Base-by-base conservation (phyloP, 2,329 filamentous ascomycete species). In the Escovopsis sp. region DNA sequence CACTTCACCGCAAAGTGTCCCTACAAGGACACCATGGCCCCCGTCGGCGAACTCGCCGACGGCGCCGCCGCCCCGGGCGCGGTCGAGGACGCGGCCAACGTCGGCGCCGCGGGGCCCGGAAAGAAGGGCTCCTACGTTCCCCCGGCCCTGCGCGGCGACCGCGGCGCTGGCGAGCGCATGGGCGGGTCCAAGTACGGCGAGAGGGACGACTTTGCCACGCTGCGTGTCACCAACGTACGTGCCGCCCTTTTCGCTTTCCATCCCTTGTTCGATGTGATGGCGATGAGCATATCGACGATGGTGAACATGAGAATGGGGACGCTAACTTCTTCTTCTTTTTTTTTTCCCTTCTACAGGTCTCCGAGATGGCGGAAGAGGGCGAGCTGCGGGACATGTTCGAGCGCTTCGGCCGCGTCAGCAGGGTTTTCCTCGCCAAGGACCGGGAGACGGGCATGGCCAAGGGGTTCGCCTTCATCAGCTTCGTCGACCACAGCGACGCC, bases 21-120 rank as follows among this genome's bases (percentile, higher is more conserved):
- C 31, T 98, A 94, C 81, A 98, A 96, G 73, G 91, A 96, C 63
- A 98, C 89, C 55, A 95, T 98, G 87, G 87, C 89, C 31, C 91
- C 84, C 32, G 77, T 88, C 47, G 79, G 79, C 51, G 76, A 79
- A 61, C 5, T 20, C 20, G 20, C 20, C 20, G 20, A 3, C 20
- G 20, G 5, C 37, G 58, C 59, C 29, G 71, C 64, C 47, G 76
- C 80, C 48, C 65, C 67, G 25, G 74, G 70, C 30, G 71, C 70
- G 39, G 63, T 71, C 64, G 65, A 62, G 51, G 70, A 75, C 53
- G 70, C 74, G 40, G 47, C 52, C 2, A 30, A 41, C 1, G 62
- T 63, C 20, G 72, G 71, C 36, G 64, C 59, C 36, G 72, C 66
- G 27, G 67, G 78, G 24, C 79, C 77, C 40, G 66, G 64, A 37